Percentiles rank a stretch among this genome's conserved stretches.
These are phyloP conservation scores for Colletotrichum filicis DNA, from an alignment of 2,329 filamentous ascomycete genomes.

Conservation along the genomic window DNA sequence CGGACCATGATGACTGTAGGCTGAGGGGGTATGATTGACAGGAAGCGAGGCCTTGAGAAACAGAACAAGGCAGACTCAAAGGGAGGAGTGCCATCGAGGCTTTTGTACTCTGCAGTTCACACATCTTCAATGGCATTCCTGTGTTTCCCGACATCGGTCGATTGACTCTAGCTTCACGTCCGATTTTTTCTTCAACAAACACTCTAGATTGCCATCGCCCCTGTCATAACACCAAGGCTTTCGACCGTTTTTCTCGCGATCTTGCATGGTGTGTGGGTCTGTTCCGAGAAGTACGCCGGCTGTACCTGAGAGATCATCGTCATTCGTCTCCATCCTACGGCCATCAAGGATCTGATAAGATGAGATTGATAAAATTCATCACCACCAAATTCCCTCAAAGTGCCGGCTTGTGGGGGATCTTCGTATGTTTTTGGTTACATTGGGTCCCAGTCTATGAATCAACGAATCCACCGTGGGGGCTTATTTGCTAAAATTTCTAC, in stretches of 20 bases:
- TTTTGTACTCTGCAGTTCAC: not conserved
- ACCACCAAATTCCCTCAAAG: conserved; percentile 4
- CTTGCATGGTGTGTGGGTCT: not conserved
- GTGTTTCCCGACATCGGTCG: conserved; percentile 8
- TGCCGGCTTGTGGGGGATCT: not conserved
- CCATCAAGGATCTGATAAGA: conserved; percentile 24
- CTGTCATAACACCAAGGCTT: not conserved
- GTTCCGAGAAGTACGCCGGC: not conserved
- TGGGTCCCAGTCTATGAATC: not conserved
- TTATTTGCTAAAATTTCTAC: not conserved
- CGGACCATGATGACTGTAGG: conserved; percentile 1
- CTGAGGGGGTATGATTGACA: not conserved
- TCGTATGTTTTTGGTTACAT: not conserved
- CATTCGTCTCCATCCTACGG: not conserved
- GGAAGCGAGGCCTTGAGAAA: not conserved
- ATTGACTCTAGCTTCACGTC: not conserved
- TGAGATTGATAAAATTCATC: conserved; percentile 20
- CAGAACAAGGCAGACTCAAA: no score
- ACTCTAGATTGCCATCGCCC: not conserved
- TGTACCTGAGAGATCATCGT: not conserved
- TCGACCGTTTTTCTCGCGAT: no score
- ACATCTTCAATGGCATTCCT: not conserved
- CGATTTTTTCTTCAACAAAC: not conserved
- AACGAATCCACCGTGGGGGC: conserved; percentile 11
- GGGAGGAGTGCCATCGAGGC: not conserved